phyloP scores from a whole-genome alignment of 176 grass and related monocot genomes.

The Triticum monococcum region DNA sequence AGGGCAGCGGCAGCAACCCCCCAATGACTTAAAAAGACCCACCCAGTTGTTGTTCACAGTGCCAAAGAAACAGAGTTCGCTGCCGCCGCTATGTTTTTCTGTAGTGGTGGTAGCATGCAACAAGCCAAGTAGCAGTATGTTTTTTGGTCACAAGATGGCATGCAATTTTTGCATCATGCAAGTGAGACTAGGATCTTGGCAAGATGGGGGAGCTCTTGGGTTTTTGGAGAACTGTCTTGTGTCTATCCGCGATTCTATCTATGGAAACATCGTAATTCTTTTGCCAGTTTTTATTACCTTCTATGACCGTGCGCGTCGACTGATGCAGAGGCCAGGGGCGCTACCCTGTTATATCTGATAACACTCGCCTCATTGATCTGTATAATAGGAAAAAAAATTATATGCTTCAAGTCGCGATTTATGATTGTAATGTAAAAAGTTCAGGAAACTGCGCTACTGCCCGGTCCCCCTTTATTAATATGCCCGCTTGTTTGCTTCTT shows the following conservation, averaged over 20 bases:
- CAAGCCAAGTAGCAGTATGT: background rate
- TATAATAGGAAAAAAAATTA: background rate
- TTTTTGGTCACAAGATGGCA: background rate
- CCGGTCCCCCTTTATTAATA: background rate
- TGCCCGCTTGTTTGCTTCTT: background rate
- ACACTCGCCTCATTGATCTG: background rate
- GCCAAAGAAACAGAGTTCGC: background rate
- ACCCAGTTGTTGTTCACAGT: constrained; percentile 13
- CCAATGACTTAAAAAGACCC: constrained; percentile 30
- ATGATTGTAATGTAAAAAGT: background rate
- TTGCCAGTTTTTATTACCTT: background rate
- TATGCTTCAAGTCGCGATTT: background rate
- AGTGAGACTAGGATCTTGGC: background rate
- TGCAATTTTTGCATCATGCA: background rate
- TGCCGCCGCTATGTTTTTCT: constrained; percentile 5
- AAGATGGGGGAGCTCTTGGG: background rate
- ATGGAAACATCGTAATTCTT: background rate
- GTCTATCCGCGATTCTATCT: background rate
- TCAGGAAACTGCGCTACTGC: background rate
- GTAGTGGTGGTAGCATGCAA: constrained; percentile 14
- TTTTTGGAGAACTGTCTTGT: background rate
- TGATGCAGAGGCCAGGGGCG: background rate
- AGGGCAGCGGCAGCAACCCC: constrained; percentile 17
- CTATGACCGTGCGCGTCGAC: too few species aligned
- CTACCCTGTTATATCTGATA: background rate